Evolutionary conservation across 305 asterid species (phyloP).

Genomic region (Plantago lanceolata): DNA sequence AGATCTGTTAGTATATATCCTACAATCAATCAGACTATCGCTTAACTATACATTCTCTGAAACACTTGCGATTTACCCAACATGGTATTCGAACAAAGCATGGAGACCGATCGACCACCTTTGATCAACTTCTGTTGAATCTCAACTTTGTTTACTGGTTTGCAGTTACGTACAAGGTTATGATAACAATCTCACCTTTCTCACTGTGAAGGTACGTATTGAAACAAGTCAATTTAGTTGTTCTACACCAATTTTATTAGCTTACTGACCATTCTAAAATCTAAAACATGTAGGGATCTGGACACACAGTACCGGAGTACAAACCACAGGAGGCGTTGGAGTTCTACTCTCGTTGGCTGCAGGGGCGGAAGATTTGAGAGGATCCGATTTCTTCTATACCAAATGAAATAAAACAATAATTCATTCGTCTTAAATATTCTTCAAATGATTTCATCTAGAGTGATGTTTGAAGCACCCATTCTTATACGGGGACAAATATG

Average conservation of each 20-base stretch:
- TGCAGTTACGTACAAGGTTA: conserved; percentile 67
- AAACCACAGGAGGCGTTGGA: conserved; percentile 76
- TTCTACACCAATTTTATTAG: conserved; percentile 1
- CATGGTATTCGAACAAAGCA: too few relatives aligned
- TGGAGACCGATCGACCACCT: too few relatives aligned
- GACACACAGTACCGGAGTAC: conserved; percentile 91
- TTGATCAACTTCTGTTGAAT: too few relatives aligned
- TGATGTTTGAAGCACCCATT: not conserved
- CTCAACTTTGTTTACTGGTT: not conserved
- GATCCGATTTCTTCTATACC: not conserved
- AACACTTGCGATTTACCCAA: too few relatives aligned
- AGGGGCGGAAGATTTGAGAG: conserved; percentile 43
- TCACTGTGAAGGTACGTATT: conserved; percentile 65
- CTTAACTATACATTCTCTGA: too few relatives aligned
- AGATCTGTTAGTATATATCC: too few relatives aligned
- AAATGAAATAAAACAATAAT: not conserved
- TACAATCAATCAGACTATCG: too few relatives aligned
- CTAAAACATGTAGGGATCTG: conserved; percentile 59
- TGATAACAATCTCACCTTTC: conserved; percentile 68
- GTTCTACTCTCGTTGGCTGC: conserved; percentile 70
- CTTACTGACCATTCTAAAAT: not conserved
- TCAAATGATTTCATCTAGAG: not conserved
- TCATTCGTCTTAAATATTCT: not conserved
- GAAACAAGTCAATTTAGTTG: not conserved
- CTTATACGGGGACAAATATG: not conserved